phyloP scores from a whole-genome alignment of 495 filamentous ascomycete species.

The Annulohypoxylon stygium region DNA sequence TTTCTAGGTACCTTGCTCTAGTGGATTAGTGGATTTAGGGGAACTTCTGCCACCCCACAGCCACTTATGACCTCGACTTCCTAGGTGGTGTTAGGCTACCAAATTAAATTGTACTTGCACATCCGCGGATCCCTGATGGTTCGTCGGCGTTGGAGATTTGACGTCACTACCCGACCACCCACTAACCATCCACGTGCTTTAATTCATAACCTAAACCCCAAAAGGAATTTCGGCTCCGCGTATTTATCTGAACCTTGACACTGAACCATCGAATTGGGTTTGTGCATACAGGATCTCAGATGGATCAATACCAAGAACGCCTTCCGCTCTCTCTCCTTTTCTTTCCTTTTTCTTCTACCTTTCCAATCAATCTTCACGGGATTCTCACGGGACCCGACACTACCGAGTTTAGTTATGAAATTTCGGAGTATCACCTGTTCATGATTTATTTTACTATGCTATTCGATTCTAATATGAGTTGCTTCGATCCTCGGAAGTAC shows the following conservation, averaged over 20 bases:
- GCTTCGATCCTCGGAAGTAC: neutral
- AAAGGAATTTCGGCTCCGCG: slow-evolving; percentile 9
- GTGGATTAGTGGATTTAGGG: slow-evolving; percentile 5
- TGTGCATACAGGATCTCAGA: slow-evolving; percentile 4
- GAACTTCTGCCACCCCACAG: slow-evolving; percentile 16
- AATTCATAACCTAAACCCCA: neutral
- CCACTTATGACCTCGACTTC: neutral
- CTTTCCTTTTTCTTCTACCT: neutral
- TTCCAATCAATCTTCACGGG: neutral
- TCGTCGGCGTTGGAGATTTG: slow-evolving; percentile 8
- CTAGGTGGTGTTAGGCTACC: neutral
- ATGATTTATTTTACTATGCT: neutral
- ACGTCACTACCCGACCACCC: slow-evolving; percentile 27
- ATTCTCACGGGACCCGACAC: slow-evolving; percentile 14
- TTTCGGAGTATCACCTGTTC: slow-evolving; percentile 18
- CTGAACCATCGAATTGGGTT: slow-evolving; percentile 22
- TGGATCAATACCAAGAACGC: slow-evolving; percentile 6
- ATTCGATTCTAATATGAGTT: neutral
- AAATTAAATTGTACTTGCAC: neutral
- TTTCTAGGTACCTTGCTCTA: slow-evolving; percentile 21
- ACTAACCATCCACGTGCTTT: neutral
- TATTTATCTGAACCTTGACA: slow-evolving; percentile 12
- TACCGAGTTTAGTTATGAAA: slow-evolving; percentile 21
- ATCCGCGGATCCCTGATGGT: neutral
- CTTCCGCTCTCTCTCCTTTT: neutral